phyloP scores from a whole-genome alignment of 2,329 filamentous ascomycete genomes.

The Trichoderma oligosporum region DNA sequence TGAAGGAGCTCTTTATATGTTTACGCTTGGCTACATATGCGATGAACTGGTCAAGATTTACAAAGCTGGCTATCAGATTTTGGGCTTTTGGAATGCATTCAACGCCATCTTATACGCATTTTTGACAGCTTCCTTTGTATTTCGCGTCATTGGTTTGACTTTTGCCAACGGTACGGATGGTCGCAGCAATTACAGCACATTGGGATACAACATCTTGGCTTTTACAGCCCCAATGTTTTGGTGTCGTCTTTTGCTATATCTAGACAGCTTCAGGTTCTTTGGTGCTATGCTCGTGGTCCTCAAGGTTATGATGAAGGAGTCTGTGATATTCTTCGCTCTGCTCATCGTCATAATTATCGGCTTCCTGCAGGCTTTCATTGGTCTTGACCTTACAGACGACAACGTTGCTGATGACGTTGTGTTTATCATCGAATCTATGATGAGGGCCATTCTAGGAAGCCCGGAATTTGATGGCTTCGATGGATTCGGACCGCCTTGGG shows the following conservation, averaged over 20 bases:
- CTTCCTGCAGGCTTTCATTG: slow-evolving; percentile 92
- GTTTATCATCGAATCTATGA: slow-evolving; percentile 78
- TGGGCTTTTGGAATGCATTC: slow-evolving; percentile 97
- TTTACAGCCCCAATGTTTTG: slow-evolving; percentile 97
- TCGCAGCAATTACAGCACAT: slow-evolving; percentile 64
- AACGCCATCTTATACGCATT: slow-evolving; percentile 79
- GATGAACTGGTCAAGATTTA: slow-evolving; percentile 87
- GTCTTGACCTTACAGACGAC: slow-evolving; percentile 78
- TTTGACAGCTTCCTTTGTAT: slow-evolving; percentile 70
- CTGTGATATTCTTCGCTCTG: slow-evolving; percentile 92
- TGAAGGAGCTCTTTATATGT: slow-evolving; percentile 81
- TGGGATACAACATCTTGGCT: slow-evolving; percentile 92
- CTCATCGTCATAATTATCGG: slow-evolving; percentile 77
- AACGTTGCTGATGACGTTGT: slow-evolving; percentile 63
- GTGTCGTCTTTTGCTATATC: slow-evolving; percentile 84
- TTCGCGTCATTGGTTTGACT: slow-evolving; percentile 73
- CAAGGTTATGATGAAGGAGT: slow-evolving; percentile 92
- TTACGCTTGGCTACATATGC: slow-evolving; percentile 85
- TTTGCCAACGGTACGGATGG: slow-evolving; percentile 45
- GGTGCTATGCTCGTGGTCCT: slow-evolving; percentile 97
- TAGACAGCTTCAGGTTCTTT: slow-evolving; percentile 93
- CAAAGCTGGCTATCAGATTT: slow-evolving; percentile 87
- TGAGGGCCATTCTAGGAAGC: slow-evolving; percentile 85
- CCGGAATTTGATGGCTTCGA: slow-evolving; percentile 90
- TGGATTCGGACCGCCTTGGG: slow-evolving; percentile 86